These are phyloP conservation scores for Globisporangium okanoganense DNA, from an alignment of 352 stramenopile species.

Conservation along the genomic window DNA sequence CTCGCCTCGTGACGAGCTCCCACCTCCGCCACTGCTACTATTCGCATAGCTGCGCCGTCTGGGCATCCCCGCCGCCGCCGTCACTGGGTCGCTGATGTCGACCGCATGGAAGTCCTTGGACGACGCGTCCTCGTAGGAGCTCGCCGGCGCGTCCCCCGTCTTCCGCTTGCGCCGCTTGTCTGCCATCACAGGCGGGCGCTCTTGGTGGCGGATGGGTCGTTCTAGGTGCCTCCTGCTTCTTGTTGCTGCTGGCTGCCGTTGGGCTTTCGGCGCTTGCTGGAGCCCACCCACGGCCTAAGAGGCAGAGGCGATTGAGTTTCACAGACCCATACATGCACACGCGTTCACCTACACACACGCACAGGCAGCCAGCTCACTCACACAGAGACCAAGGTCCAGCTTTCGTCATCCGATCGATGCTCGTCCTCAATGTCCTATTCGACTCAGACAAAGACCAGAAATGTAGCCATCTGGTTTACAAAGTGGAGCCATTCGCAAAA, in stretches of 20 bases:
- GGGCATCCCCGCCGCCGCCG: neutral
- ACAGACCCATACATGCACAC: neutral
- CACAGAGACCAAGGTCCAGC: neutral
- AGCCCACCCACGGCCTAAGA: neutral
- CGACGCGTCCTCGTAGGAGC: constrained; percentile 19
- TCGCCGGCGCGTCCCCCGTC: constrained; percentile 14
- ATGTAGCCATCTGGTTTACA: neutral
- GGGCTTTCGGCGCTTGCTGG: neutral
- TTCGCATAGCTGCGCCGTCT: constrained; percentile 25
- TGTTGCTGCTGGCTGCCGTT: neutral
- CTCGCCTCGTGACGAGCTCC: constrained; percentile 29
- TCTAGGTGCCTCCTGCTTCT: neutral
- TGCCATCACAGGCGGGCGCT: constrained; percentile 22
- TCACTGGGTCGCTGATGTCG: constrained; percentile 16
- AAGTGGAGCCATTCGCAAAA: constrained; percentile 2
- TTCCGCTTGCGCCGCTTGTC: constrained; percentile 38
- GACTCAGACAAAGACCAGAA: neutral
- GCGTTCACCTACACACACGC: neutral
- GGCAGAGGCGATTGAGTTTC: neutral
- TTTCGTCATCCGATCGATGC: neutral
- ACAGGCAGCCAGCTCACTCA: neutral
- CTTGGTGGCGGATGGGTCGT: no score
- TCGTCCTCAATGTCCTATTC: constrained; percentile 4
- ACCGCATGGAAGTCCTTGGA: constrained; percentile 39
- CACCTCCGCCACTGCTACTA: constrained; percentile 11